Conservation (phyloP, 257 asterid species). For the Salvia miltiorrhiza region DNA sequence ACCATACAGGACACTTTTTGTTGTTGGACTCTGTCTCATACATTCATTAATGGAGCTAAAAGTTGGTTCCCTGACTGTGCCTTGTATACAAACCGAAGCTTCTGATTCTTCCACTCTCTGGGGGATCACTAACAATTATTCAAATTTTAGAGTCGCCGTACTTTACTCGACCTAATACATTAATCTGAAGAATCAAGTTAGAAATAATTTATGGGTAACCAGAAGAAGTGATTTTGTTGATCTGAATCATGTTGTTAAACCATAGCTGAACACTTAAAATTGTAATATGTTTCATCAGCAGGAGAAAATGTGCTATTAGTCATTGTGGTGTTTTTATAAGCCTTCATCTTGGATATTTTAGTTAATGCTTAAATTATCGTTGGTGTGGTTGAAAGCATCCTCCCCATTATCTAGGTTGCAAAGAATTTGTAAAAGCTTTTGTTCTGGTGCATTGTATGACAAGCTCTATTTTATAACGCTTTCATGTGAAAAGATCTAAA, state of each 20-base stretch:
- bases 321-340: slow-evolving; percentile 1
- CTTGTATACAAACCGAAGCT: background rate
- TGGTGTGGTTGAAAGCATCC: background rate
- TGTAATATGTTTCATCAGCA: background rate
- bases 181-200: background rate
- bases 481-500: background rate
- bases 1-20: slow-evolving; percentile 4
- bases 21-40: background rate
- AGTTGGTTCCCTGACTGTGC: slow-evolving; percentile 5
- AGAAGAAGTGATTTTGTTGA: background rate
- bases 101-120: slow-evolving; percentile 5
- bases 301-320: background rate
- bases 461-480: slow-evolving; percentile 4
- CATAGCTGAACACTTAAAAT: background rate
- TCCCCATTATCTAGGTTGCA: background rate
- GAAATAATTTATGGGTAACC: background rate
- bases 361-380: background rate
- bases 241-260: background rate
- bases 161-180: background rate
- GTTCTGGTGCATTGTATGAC: background rate
- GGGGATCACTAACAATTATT: background rate
- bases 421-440: background rate
- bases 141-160: background rate
- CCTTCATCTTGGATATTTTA: background rate
- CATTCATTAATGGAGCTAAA: background rate